A percentile compares a stretch with the other conserved stretches of the same genome.
Conservation (phyloP, 2,329 filamentous ascomycete species). For the Sporothrix pseudoabietina region DNA sequence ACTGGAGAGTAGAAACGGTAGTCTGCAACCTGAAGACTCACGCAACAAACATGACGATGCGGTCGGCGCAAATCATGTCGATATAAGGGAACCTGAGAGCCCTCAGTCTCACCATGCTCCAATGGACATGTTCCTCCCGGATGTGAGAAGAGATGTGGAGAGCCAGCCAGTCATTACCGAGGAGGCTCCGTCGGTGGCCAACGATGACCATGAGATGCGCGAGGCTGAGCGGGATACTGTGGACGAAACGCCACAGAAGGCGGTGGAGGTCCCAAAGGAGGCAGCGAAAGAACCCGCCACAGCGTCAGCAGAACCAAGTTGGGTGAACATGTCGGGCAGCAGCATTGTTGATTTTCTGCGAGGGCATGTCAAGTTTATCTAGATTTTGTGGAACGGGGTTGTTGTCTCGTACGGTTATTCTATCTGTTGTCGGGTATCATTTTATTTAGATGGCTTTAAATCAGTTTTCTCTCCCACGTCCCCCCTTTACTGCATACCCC, state of each 20-base stretch:
- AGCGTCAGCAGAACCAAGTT: constrained; percentile 35
- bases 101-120: not conserved
- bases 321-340: constrained; percentile 36
- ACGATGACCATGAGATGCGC: not conserved
- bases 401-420: not conserved
- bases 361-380: constrained; percentile 35
- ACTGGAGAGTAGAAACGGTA: not conserved
- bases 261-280: not conserved
- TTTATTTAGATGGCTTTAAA: not conserved
- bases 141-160: not conserved
- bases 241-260: not conserved
- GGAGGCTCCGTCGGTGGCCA: not conserved
- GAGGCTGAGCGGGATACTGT: not conserved
- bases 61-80: too few relatives aligned
- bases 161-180: not conserved
- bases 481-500: not conserved
- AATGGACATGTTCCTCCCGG: not conserved
- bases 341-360: constrained; percentile 39
- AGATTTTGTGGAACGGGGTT: not conserved
- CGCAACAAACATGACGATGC: not conserved
- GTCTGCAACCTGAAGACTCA: not conserved
- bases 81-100: not conserved
- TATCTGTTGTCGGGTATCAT: not conserved
- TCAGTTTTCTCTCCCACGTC: not conserved
- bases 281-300: not conserved